Percentiles rank a stretch among this genome's conserved stretches.
Conservation (phyloP, 73 alveolate species). For the Halteria grandinella region DNA sequence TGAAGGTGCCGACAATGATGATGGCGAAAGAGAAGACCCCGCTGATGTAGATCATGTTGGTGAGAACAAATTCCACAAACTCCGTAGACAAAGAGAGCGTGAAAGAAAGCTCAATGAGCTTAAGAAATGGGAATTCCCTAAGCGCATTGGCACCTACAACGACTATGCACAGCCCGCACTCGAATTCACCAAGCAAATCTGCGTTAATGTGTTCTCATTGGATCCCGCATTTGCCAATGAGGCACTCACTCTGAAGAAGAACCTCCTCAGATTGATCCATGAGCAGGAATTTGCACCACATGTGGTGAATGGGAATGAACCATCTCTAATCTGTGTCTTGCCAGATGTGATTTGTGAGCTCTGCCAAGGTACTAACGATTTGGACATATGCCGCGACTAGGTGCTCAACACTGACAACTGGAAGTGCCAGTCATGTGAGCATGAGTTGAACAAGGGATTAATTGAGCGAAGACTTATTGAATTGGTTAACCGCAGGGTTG, state of each 20-base stretch:
- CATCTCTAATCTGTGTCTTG: constrained; percentile 80
- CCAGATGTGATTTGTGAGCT: constrained; percentile 87
- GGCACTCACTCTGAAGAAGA: constrained; percentile 72
- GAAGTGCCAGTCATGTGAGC: constrained; percentile 81
- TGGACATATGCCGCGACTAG: constrained; percentile 91
- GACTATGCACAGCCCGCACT: constrained; percentile 64
- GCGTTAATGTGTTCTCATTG: constrained; percentile 79
- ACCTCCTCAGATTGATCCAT: constrained; percentile 76
- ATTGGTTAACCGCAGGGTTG: constrained; percentile 75
- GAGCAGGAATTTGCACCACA: constrained; percentile 76
- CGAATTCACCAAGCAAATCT: constrained; percentile 77
- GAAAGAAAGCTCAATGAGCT: constrained; percentile 52
- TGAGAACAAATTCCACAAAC: constrained; percentile 52
- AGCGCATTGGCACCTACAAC: constrained; percentile 81
- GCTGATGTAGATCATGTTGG: constrained; percentile 56
- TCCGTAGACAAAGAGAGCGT: constrained; percentile 64
- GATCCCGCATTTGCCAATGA: constrained; percentile 75
- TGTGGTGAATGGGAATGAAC: constrained; percentile 83
- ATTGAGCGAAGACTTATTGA: constrained; percentile 88
- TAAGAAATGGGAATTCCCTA: constrained; percentile 83
- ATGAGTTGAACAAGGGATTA: constrained; percentile 35
- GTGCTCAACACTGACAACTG: constrained; percentile 55
- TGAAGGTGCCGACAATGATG: constrained; percentile 38
- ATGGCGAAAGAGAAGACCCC: constrained; percentile 60
- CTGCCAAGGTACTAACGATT: constrained; percentile 76